Evolutionary conservation across 2,329 filamentous ascomycete genomes (phyloP).

Genomic region (Grosmannia serpens): DNA sequence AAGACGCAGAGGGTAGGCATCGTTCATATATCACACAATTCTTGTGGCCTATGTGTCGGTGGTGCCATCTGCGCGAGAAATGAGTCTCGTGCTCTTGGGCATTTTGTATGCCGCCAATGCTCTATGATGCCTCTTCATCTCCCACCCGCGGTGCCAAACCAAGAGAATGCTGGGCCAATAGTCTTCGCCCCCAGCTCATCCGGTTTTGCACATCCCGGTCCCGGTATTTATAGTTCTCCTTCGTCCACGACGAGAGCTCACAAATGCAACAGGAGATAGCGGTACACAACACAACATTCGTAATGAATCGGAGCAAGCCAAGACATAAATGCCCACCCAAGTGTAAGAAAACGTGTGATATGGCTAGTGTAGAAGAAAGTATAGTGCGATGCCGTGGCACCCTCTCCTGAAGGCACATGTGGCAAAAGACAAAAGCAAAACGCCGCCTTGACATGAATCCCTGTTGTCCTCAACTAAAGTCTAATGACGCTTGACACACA

Average conservation of each 20-base stretch:
- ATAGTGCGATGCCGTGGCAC: neutral
- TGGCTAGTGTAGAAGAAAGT: neutral
- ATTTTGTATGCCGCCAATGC: neutral
- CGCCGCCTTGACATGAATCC: slow-evolving; percentile 9
- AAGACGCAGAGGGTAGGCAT: no score
- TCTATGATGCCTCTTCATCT: neutral
- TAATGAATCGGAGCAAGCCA: neutral
- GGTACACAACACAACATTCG: neutral
- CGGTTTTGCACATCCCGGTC: neutral
- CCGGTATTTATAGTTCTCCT: neutral
- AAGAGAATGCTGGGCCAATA: neutral
- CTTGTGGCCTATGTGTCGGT: no score
- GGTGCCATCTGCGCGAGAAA: no score
- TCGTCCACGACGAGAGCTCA: neutral
- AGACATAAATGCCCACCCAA: neutral
- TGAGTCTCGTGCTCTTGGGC: no score
- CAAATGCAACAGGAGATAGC: neutral
- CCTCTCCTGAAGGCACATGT: neutral
- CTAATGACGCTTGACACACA: slow-evolving; percentile 4
- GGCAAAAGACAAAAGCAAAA: slow-evolving; percentile 5
- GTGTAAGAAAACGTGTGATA: neutral
- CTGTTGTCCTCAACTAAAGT: slow-evolving; percentile 3
- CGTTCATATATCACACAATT: no score
- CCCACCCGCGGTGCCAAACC: neutral
- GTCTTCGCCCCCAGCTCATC: neutral